A percentile compares a stretch with the other conserved stretches of the same genome.
These are phyloP conservation scores for Auricularia sp. DNA, from an alignment of 768 basidiomycete species.

Conservation along the genomic window DNA sequence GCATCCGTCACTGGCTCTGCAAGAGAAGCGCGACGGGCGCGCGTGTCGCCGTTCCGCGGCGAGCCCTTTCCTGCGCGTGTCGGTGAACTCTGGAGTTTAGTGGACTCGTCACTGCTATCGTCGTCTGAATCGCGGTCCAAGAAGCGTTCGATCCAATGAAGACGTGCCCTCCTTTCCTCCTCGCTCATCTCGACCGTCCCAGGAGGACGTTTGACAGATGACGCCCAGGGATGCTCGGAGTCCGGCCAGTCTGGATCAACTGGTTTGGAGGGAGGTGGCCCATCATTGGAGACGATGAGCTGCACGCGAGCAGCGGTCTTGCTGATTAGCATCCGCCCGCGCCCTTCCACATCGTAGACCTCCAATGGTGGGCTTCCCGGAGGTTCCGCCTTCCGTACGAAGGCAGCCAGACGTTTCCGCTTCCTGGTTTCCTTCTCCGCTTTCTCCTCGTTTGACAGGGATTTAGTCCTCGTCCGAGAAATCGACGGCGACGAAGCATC, in stretches of 20 bases:
- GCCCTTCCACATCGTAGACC: conserved; percentile 55
- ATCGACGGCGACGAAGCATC: conserved; percentile 14
- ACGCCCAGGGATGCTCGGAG: conserved; percentile 67
- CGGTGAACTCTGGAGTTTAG: conserved; percentile 1
- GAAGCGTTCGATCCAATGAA: conserved; percentile 60
- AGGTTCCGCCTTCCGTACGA: conserved; percentile 33
- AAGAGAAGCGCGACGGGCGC: neutral
- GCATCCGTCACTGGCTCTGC: conserved; percentile 39
- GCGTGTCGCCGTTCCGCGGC: neutral
- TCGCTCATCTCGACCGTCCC: conserved; percentile 8
- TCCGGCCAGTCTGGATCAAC: conserved; percentile 70
- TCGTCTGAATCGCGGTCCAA: conserved; percentile 57
- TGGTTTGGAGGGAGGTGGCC: neutral
- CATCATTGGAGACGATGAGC: conserved; percentile 7
- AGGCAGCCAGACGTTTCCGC: conserved; percentile 59
- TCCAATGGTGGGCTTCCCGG: conserved; percentile 23
- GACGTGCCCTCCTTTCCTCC: conserved; percentile 45
- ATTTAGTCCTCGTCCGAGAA: neutral
- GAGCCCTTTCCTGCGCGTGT: neutral
- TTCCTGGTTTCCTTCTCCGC: conserved; percentile 57
- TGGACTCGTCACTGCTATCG: conserved; percentile 10
- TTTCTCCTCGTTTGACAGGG: conserved; percentile 19
- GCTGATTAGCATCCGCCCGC: conserved; percentile 63
- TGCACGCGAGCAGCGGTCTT: conserved; percentile 30
- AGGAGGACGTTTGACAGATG: conserved; percentile 28